Base-by-base conservation (phyloP, 2,329 filamentous ascomycete genomes). In the Ophiostoma sp. region DNA sequence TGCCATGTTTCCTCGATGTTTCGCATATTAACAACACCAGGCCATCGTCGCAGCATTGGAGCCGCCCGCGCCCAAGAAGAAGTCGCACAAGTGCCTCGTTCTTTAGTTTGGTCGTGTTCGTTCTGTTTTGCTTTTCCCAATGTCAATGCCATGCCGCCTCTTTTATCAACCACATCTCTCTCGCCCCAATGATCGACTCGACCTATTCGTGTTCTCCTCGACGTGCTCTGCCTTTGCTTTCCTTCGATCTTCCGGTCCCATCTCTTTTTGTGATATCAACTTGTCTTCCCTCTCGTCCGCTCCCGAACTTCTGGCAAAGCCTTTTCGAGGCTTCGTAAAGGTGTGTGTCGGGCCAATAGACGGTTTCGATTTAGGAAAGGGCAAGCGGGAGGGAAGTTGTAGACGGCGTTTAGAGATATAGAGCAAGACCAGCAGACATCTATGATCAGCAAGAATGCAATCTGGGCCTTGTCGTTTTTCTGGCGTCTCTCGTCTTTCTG, bases 11-110 rank as follows among this genome's bases (percentile, higher is more conserved):
- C 19, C 12, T 31, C n/a, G 4, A 19, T 33, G 61, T 45, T 22
- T 28, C 61, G 61, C 42, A 6, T 4, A 12, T 63, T 69, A 57
- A 72, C 64, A 39, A 50, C 19, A 17, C 9, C 55, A 97, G 95
- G 95, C 95, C 36, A 98, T 98, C 79, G 95, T 98, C 77, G 95
- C 95, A 76, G 95, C 95, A 57, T 87, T 98, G 76, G 95, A 98
- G 84, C 95, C 95, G 59, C 93, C 93, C 28, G 87, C 90, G 74
- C 90, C 91, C 72, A 96, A 95, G 88, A 94, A 93, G 86, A 91
- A 89, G 84, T 85, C 83, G 75, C 87, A 88, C 82, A 91, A 88
- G 82, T 95, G 92, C 83, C 84, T 89, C 77, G 83, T 95, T 81
- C 87, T 94, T 81, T 95, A 82, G 75, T 66, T 48, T 66, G 61